Evolutionary conservation across 2,329 filamentous ascomycete species (phyloP), one percentile per base, ranked within the genome.

Genomic region (Plectosphaerella cucumerina): DNA sequence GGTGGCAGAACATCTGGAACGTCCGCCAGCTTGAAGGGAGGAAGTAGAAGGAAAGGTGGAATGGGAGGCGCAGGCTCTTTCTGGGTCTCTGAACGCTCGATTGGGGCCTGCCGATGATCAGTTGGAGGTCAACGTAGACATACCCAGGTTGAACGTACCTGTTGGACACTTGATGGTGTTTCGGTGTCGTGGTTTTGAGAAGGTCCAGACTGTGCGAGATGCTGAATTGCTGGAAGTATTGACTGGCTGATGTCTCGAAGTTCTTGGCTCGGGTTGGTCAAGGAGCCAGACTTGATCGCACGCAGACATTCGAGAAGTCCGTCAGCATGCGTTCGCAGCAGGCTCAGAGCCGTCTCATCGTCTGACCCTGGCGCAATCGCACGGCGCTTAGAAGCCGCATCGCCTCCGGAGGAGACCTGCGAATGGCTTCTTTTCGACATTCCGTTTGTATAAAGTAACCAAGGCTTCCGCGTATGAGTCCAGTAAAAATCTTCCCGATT

Each of bases 1-100:
- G 78, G 73, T 3, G 86, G 86, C 1, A 81, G 62, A 1, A 66
- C 54, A 15, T 60, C 56, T 4, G 75, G 66, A 37, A 85, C 76
- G 34, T 78, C 74, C 50, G 74, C 66, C 31, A 65, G 69, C n/a
- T 64, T 74, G 78, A 76, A 86, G 51, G 71, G 73, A 49, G 69
- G 75, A 42, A 74, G 50, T 14, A 50, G 23, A 10, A 48, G 37
- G 26, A 55, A 52, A n/a, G 54, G 53, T 14, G 45, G 51, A 23
- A 52, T 51, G n/a, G 53, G 26, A 31, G 26, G 48, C 23, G 47
- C 15, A 37, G 33, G 35, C 35, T n/a, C 8, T n/a, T 49, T 21
- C 51, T 49, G 15, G n/a, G n/a, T n/a, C n/a, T n/a, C n/a, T n/a
- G n/a, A n/a, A n/a, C n/a, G n/a, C n/a, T n/a, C n/a, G n/a, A n/a